A percentile compares a stretch with the other conserved stretches of the same genome.
These are phyloP conservation scores for Heliamphora pulchella DNA, from an alignment of 179 eudicot genomes.

Conservation along the genomic window DNA sequence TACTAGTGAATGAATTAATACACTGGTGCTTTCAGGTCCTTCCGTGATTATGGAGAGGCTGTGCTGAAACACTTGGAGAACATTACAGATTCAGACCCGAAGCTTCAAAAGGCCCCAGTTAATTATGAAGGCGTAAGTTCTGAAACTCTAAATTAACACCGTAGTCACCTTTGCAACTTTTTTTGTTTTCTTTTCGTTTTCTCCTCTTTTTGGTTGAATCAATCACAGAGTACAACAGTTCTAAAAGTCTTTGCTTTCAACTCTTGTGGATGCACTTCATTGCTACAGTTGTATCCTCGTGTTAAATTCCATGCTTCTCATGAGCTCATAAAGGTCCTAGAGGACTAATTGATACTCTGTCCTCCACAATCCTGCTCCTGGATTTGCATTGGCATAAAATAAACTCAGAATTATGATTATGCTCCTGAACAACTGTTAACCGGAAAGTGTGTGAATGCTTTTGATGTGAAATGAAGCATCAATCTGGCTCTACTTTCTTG, in stretches of 20 bases:
- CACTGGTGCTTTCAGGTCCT: constrained; percentile 51
- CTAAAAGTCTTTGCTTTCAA: too few relatives aligned
- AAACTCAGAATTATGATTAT: neutral
- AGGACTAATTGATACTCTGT: constrained; percentile 1
- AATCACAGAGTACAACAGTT: neutral
- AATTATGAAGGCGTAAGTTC: constrained; percentile 94
- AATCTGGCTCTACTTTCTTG: neutral
- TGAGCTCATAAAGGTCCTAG: neutral
- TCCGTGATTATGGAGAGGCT: constrained; percentile 87
- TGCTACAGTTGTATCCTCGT: neutral
- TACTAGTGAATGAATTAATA: constrained; percentile 4
- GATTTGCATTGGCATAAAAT: neutral
- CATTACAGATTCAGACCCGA: constrained; percentile 50
- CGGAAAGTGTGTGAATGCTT: neutral
- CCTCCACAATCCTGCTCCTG: neutral
- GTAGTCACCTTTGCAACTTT: neutral
- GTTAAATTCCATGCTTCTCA: neutral
- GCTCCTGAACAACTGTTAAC: too few relatives aligned
- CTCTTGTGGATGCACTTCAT: neutral
- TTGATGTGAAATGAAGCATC: neutral
- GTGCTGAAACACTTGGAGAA: constrained; percentile 75
- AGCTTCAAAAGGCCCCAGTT: constrained; percentile 77
- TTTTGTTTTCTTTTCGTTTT: neutral
- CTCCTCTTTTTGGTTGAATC: neutral
- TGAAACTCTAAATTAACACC: neutral